These are phyloP conservation scores for Kingdonia uniflora DNA, from an alignment of 164 flowering plant genomes.

Conservation along the genomic window DNA sequence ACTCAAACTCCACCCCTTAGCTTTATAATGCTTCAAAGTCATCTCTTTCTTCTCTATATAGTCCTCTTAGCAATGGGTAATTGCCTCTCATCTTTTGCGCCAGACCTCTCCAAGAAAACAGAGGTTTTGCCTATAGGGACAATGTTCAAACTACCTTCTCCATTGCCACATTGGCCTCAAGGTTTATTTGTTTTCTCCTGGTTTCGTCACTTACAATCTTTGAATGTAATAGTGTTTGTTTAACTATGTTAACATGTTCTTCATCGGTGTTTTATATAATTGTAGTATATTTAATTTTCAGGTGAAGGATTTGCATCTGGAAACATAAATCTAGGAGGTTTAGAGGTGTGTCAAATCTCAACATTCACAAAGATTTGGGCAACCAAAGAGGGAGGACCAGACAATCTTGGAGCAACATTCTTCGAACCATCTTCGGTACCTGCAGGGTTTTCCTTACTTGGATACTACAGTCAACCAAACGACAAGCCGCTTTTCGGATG, in stretches of 20 bases:
- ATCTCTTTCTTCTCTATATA: neutral
- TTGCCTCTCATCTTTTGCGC: slow-evolving; percentile 11
- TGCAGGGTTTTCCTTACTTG: slow-evolving; percentile 57
- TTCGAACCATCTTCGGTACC: slow-evolving; percentile 60
- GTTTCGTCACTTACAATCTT: no score
- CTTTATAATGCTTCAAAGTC: no score
- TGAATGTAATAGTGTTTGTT: no score
- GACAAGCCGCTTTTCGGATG: slow-evolving; percentile 52
- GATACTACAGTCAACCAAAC: slow-evolving; percentile 66
- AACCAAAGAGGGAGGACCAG: slow-evolving; percentile 52
- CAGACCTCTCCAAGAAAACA: slow-evolving; percentile 10
- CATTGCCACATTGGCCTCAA: slow-evolving; percentile 39
- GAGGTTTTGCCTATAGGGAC: slow-evolving; percentile 30
- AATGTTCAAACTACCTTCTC: slow-evolving; percentile 50
- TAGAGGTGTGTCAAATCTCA: slow-evolving; percentile 42
- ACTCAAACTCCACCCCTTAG: no score
- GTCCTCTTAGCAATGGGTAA: slow-evolving; percentile 24
- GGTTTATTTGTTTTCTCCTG: slow-evolving; percentile 12
- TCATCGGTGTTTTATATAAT: no score
- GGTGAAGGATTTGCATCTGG: slow-evolving; percentile 72
- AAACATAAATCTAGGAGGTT: slow-evolving; percentile 63
- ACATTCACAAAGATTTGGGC: slow-evolving; percentile 67
- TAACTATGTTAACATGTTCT: no score
- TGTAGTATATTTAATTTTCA: slow-evolving; percentile 10
- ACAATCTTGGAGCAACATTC: slow-evolving; percentile 55